Evolutionary conservation across 1,139 yeast species (phyloP).

Genomic region (Wickerhamomyces sp.): DNA sequence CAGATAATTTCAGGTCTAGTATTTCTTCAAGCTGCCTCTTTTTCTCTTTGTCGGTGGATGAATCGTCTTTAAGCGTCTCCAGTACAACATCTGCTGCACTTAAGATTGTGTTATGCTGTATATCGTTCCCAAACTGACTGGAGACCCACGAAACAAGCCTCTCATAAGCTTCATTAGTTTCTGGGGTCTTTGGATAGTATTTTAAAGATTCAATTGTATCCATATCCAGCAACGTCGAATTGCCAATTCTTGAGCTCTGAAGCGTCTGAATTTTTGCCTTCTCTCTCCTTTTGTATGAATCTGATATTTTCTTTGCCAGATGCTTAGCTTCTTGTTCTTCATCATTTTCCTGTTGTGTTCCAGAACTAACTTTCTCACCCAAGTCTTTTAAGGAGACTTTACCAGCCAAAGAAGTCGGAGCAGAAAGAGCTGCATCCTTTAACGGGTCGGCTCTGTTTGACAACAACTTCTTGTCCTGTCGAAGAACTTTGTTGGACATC

Average conservation of each 20-base stretch:
- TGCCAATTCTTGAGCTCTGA: slow-evolving; percentile 5
- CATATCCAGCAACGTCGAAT: slow-evolving; percentile 29
- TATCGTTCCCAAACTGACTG: slow-evolving; percentile 45
- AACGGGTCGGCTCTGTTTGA: slow-evolving; percentile 32
- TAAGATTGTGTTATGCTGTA: slow-evolving; percentile 49
- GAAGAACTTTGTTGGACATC: slow-evolving; percentile 74
- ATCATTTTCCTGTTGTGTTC: slow-evolving; percentile 6
- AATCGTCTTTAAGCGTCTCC: slow-evolving; percentile 52
- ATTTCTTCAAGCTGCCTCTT: slow-evolving; percentile 40
- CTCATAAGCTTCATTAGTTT: slow-evolving; percentile 41
- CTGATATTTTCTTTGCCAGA: slow-evolving; percentile 22
- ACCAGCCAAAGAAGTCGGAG: slow-evolving; percentile 71
- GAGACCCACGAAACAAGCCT: slow-evolving; percentile 47
- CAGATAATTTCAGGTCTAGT: slow-evolving; percentile 41
- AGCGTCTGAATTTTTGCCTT: slow-evolving; percentile 6
- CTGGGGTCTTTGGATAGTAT: slow-evolving; percentile 49
- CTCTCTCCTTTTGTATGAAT: slow-evolving; percentile 14
- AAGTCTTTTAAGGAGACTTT: slow-evolving; percentile 59
- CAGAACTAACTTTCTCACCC: slow-evolving; percentile 48
- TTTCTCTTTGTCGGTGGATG: slow-evolving; percentile 35
- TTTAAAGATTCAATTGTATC: slow-evolving; percentile 35
- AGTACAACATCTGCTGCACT: slow-evolving; percentile 64
- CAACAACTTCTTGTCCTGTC: slow-evolving; percentile 49
- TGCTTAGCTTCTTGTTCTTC: slow-evolving; percentile 18
- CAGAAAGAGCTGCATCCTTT: slow-evolving; percentile 47